These are phyloP conservation scores for Ophioceras dolichostomum DNA, from an alignment of 2,329 filamentous ascomycete species.

Conservation along the genomic window DNA sequence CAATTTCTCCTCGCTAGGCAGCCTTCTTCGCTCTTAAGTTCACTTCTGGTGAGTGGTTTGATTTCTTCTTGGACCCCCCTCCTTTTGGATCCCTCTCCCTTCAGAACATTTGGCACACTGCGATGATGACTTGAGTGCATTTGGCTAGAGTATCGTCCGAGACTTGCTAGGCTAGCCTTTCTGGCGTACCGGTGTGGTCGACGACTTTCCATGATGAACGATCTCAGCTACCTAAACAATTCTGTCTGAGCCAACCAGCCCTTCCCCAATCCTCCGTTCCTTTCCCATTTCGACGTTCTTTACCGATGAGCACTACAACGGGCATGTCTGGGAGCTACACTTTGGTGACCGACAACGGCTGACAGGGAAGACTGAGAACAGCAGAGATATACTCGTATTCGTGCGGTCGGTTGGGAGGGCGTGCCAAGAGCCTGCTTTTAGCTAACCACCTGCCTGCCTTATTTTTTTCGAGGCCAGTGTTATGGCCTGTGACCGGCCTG, in stretches of 20 bases:
- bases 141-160: conserved; percentile 96
- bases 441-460: no score
- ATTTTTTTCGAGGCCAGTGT: conserved; percentile 55
- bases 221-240: conserved; percentile 88
- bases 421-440: no score
- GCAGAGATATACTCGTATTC: no score
- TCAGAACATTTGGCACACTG: conserved; percentile 5
- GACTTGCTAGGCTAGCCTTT: conserved; percentile 55
- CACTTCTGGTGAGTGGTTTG: conserved; percentile 13
- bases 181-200: conserved; percentile 51
- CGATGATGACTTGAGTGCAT: conserved; percentile 99
- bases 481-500: conserved; percentile 85
- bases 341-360: no score
- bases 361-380: no score
- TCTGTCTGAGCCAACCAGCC: conserved; percentile 62
- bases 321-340: no score
- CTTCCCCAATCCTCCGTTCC: conserved; percentile 1
- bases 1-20: background rate
- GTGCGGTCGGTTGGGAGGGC: no score
- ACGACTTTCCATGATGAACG: conserved; percentile 93
- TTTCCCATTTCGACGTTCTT: background rate
- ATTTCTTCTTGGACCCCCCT: conserved; percentile 1
- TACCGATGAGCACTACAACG: no score
- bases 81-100: conserved; percentile 5
- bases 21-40: conserved; percentile 2